Conservation (phyloP, 2,329 filamentous ascomycete species). For the Colletotrichum sublineola region DNA sequence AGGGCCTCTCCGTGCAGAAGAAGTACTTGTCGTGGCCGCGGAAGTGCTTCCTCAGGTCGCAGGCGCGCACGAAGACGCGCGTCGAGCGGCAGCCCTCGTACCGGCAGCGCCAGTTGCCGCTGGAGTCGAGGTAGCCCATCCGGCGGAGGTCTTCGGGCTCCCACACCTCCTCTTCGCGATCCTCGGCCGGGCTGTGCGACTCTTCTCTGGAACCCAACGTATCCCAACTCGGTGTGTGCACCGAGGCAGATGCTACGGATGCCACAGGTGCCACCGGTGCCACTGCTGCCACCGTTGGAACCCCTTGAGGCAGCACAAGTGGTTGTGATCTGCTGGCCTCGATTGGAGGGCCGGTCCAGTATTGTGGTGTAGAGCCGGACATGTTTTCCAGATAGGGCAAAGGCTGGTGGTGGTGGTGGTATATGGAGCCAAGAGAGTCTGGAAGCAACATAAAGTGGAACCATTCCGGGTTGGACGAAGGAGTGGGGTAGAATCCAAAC, state of each 20-base stretch:
- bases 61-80: constrained; percentile 24
- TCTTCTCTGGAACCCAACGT: constrained; percentile 4
- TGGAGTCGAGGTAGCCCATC: constrained; percentile 33
- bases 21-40: constrained; percentile 32
- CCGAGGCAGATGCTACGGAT: not conserved
- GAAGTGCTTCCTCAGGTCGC: constrained; percentile 30
- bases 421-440: constrained; percentile 4
- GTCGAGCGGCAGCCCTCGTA: constrained; percentile 16
- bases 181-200: constrained; percentile 14
- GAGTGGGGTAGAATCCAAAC: not conserved
- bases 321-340: constrained; percentile 4
- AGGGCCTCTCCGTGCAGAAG: constrained; percentile 31
- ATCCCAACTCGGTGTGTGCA: constrained; percentile 10
- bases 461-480: constrained; percentile 18
- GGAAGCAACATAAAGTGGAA: constrained; percentile 15
- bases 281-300: no score
- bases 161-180: constrained; percentile 21
- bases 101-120: constrained; percentile 29
- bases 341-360: constrained; percentile 14
- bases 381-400: constrained; percentile 4
- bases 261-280: not conserved
- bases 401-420: not conserved
- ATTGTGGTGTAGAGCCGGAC: not conserved
- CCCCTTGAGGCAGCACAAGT: not conserved
- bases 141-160: constrained; percentile 24